Evolutionary conservation across 176 grass and related monocot genomes (phyloP).

Genomic region (Aegilops umbellulata): DNA sequence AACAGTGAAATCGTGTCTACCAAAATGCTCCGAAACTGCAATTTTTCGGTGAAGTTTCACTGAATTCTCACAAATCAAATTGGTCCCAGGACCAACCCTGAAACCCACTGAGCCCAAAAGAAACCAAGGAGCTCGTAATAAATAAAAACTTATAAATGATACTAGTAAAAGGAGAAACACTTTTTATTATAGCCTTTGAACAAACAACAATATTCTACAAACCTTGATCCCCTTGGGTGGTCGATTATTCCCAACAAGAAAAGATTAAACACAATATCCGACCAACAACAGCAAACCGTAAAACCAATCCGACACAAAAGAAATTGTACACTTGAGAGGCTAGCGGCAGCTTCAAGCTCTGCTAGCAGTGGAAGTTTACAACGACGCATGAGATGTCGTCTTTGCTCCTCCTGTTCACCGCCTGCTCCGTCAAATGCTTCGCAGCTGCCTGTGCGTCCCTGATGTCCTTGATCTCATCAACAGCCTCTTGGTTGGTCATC

Average conservation of each 20-base stretch:
- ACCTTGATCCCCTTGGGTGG: constrained; percentile 12
- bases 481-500: constrained; percentile 90
- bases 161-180: background rate
- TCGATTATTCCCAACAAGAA: constrained; percentile 9
- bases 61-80: background rate
- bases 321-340: constrained; percentile 10
- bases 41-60: background rate
- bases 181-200: constrained; percentile 15
- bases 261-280: constrained; percentile 18
- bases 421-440: constrained; percentile 70
- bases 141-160: background rate
- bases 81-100: background rate
- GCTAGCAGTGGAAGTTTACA: constrained; percentile 63
- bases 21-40: background rate
- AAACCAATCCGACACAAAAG: background rate
- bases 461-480: constrained; percentile 69
- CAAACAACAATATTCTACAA: constrained; percentile 35
- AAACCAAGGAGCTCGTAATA: background rate
- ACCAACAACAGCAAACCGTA: constrained; percentile 6
- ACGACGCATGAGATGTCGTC: constrained; percentile 94
- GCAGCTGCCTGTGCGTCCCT: constrained; percentile 79
- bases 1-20: background rate
- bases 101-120: background rate
- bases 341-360: background rate
- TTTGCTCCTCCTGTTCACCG: constrained; percentile 73